A percentile compares a stretch with the other conserved stretches of the same genome.
Evolutionary conservation across 2,329 filamentous ascomycete species (phyloP).

Genomic region (Neonectria magnoliae): DNA sequence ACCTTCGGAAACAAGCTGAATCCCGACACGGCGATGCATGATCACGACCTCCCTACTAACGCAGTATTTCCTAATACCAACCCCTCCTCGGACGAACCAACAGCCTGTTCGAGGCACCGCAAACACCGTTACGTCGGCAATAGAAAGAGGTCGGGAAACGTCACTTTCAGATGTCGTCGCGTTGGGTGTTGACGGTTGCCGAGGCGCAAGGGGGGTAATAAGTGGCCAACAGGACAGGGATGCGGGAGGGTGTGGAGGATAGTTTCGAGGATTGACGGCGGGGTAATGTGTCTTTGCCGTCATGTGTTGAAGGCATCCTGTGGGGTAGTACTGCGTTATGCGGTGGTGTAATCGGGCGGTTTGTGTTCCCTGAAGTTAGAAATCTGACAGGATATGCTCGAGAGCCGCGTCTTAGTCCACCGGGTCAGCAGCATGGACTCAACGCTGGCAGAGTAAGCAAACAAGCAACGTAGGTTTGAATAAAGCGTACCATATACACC

Average conservation of each 20-base stretch:
- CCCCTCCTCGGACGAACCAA: conserved; percentile 4
- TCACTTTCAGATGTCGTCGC: conserved; percentile 28
- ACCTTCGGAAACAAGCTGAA: not conserved
- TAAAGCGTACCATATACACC: not conserved
- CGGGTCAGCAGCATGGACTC: not conserved
- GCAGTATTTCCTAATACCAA: too few relatives aligned
- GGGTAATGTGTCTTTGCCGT: conserved; percentile 13
- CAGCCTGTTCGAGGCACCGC: conserved; percentile 22
- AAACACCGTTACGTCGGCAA: not conserved
- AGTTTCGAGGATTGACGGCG: conserved; percentile 19
- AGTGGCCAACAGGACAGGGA: conserved; percentile 4
- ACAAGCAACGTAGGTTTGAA: not conserved
- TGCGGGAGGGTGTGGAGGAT: conserved; percentile 24
- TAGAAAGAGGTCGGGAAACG: conserved; percentile 3
- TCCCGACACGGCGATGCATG: not conserved
- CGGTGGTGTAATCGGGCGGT: not conserved
- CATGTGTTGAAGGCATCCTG: not conserved
- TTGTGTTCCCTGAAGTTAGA: not conserved
- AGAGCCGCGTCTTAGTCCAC: not conserved
- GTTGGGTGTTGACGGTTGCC: conserved; percentile 7
- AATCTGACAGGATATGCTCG: not conserved
- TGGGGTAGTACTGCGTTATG: not conserved
- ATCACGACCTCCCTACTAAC: not conserved
- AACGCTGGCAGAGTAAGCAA: not conserved
- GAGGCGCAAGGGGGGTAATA: conserved; percentile 22